Conservation (phyloP, 352 stramenopile species). For the Plasmopara halstedii region DNA sequence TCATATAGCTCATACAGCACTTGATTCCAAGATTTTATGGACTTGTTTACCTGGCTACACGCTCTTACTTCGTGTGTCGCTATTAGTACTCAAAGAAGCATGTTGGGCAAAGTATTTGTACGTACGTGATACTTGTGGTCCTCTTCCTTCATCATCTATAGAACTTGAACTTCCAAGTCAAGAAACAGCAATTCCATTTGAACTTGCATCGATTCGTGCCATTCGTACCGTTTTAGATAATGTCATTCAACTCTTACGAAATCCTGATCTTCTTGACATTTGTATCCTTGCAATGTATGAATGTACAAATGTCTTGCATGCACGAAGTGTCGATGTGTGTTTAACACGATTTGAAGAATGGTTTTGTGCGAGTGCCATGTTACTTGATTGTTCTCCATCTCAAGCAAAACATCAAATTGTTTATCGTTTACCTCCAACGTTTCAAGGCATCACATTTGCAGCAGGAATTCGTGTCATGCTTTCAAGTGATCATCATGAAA, state of each 20-base stretch:
- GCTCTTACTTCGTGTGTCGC: slow-evolving; percentile 43
- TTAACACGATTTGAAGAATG: slow-evolving; percentile 61
- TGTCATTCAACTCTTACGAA: slow-evolving; percentile 46
- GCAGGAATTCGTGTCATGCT: slow-evolving; percentile 63
- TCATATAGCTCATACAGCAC: slow-evolving; percentile 36
- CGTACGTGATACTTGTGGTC: slow-evolving; percentile 37
- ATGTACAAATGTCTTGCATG: slow-evolving; percentile 60
- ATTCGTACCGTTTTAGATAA: slow-evolving; percentile 51
- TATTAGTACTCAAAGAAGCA: slow-evolving; percentile 60
- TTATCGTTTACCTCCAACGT: slow-evolving; percentile 38
- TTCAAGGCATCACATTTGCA: slow-evolving; percentile 43
- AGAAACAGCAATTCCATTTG: slow-evolving; percentile 33
- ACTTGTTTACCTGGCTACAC: slow-evolving; percentile 50
- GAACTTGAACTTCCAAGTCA: slow-evolving; percentile 20
- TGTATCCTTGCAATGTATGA: slow-evolving; percentile 64
- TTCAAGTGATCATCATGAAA: slow-evolving; percentile 64
- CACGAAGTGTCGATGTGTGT: slow-evolving; percentile 53
- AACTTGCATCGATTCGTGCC: slow-evolving; percentile 38
- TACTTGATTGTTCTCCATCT: too few relatives aligned
- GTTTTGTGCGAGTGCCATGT: slow-evolving; percentile 39
- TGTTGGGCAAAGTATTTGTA: slow-evolving; percentile 59
- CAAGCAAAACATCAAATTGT: too few relatives aligned
- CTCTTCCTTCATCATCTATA: slow-evolving; percentile 24
- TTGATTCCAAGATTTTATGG: slow-evolving; percentile 35
- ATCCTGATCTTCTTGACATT: slow-evolving; percentile 54